Conservation (phyloP, 2,329 filamentous ascomycete genomes). For the Alternaria angustiovoidea region DNA sequence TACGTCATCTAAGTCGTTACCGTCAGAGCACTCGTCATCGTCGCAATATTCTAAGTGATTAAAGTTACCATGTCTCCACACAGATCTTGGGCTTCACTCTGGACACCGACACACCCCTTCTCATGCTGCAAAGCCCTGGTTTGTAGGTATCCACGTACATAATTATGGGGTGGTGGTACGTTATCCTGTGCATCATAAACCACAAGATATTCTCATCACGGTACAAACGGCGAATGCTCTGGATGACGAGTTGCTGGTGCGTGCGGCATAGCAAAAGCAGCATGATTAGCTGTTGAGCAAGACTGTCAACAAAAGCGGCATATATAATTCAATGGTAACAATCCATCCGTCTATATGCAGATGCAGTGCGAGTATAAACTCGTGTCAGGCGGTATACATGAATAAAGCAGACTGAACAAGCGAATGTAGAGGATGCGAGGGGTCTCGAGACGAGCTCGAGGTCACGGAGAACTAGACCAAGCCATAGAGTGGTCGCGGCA, state of each 20-base stretch:
- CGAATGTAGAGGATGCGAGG: background rate
- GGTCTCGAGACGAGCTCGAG: background rate
- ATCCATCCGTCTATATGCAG: background rate
- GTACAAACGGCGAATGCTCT: background rate
- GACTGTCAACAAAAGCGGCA: background rate
- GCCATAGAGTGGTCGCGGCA: slow-evolving; percentile 48
- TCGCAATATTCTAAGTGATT: no score
- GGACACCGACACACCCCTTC: background rate
- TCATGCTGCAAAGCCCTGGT: background rate
- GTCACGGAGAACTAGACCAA: slow-evolving; percentile 34
- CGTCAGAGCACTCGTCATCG: background rate
- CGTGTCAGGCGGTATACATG: background rate
- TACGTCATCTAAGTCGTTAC: background rate
- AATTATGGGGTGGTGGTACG: background rate
- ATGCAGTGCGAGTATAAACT: background rate
- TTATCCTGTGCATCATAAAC: background rate
- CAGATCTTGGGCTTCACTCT: background rate
- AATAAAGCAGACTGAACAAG: background rate
- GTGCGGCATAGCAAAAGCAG: background rate
- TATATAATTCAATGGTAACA: background rate
- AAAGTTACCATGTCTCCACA: no score
- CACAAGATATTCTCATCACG: background rate
- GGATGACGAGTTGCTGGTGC: background rate
- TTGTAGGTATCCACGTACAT: background rate
- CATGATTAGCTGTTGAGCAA: background rate